Evolutionary conservation across 2,329 filamentous ascomycete species (phyloP), one percentile per base, ranked within the genome.

Genomic region (Mariannaea elegans): DNA sequence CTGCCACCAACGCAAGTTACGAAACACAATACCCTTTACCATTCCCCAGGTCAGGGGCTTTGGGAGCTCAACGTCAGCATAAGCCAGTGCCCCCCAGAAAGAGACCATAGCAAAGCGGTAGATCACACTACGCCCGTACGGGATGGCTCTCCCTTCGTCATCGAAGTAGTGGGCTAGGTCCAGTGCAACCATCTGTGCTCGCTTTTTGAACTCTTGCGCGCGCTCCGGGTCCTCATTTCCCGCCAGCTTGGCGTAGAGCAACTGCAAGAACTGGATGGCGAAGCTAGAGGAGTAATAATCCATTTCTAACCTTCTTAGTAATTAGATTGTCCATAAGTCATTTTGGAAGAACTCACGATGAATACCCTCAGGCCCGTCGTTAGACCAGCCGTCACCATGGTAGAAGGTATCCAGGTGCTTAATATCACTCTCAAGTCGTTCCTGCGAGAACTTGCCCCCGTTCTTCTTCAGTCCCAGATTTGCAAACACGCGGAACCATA

Each of bases 41-140:
- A 91, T 89, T 3, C 91, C 91, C 90, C 90, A 93, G 2, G 87
- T 90, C 52, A 94, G 77, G 0, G 91, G 90, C 7, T 81, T 81
- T 0, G 90, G 90, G 5, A 93, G 81, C 52, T 92, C 89, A 49
- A 93, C 87, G 65, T 88, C 88, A 4, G 90, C 90, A 68, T 92
- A 93, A 1, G 90, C 91, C 24, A 93, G 77, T 0, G 90, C 89
- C 12, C 90, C 88, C 91, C 91, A 94, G 77, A 94, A 94, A 0
- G 87, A 90, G n/a, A 90, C 88, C 87, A 93, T 93, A 47, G 90
- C 91, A 73, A 93, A 94, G n/a, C 91, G 86, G 73, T 94, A 94
- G 7, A 90, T 91, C 48, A 94, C 84, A 51, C 89, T 92, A 46
- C 91, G 85, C 3, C 91, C 91, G 65, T 93, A 94, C 0, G 91